Evolutionary conservation across 306 rosid species (phyloP), one percentile per base, ranked within the genome.

Genomic region (Trifolium pratense): DNA sequence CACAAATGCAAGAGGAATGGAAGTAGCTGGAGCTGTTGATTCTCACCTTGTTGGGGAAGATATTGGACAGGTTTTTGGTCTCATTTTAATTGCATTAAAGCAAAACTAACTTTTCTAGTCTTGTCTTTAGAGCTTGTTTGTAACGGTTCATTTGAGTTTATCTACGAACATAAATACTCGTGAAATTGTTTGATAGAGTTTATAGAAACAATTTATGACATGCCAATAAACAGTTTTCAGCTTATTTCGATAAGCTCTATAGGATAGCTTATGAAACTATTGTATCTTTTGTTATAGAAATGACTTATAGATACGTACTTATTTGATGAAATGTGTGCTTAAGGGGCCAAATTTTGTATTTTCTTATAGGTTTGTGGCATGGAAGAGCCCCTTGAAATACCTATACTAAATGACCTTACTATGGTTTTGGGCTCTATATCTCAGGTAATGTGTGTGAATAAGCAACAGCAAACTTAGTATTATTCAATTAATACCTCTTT

Each of bases 351-450:
- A 53, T 5, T 43, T 34, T 7, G 11, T 15, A 16, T 18, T 15
- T 48, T 72, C 65, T 16, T 26, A 45, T 83, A 90, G 98, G 87
- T 90, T 0, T 89, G 93, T 84, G 93, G 90, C 83, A 85, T 91
- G 96, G 88, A 81, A 76, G 97, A 91, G 42, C 97, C 97, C 40
- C 84, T 94, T 36, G 97, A 91, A 83, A 88, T 94, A 78, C 99
- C 97, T 29, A 87, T 89, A 69, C 72, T 90, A 60, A 91, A 87
- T 79, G 93, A 89, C 77, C 93, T 94, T 67, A 84, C 95, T 26
- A 91, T 94, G 97, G 97, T 94, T 46, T 83, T 94, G 63, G 93
- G 99, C 57, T 94, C 96, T 77, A 91, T 94, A 64, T 94, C 97
- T 77, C 96, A 94, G 96, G 97, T 89, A 82, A 73, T 45, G 16